Percentiles rank a stretch among this genome's conserved stretches.
phyloP scores from a whole-genome alignment of 805 yeast genomes.

The Pichia phayaonensis region DNA sequence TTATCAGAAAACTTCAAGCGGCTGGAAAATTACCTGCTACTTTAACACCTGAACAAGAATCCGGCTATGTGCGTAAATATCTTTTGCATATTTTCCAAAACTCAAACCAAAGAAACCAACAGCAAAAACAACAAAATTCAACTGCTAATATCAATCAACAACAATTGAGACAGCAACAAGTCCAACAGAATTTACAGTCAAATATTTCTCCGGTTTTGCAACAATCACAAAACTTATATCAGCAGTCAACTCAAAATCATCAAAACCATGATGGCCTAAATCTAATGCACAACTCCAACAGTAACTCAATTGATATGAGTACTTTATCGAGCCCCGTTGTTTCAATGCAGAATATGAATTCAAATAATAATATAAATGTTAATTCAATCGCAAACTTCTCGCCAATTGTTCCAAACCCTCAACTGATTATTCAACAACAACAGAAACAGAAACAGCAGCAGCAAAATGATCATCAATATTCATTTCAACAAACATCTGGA shows the following conservation, averaged over 20 bases:
- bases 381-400: conserved; percentile 1
- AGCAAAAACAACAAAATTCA: conserved; percentile 13
- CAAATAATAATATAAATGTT: background rate
- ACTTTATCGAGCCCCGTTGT: conserved; percentile 4
- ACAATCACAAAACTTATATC: conserved; percentile 11
- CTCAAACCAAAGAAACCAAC: conserved; percentile 11
- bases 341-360: conserved; percentile 2
- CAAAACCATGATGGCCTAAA: background rate
- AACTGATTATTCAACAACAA: conserved; percentile 7
- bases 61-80: conserved; percentile 28
- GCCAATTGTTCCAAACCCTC: conserved; percentile 6
- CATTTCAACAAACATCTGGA: background rate
- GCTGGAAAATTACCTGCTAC: conserved; percentile 26
- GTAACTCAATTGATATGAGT: background rate
- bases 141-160: background rate
- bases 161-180: conserved; percentile 12
- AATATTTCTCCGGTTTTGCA: conserved; percentile 11
- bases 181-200: background rate
- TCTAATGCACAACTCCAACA: background rate
- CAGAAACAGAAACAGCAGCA: conserved; percentile 1
- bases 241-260: background rate
- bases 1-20: conserved; percentile 28
- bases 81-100: conserved; percentile 24
- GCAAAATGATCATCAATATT: background rate
- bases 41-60: conserved; percentile 29